A percentile compares a stretch with the other conserved stretches of the same genome.
Evolutionary conservation across 345 rosid genomes (phyloP).

Genomic region (Nephelium lappaceum): DNA sequence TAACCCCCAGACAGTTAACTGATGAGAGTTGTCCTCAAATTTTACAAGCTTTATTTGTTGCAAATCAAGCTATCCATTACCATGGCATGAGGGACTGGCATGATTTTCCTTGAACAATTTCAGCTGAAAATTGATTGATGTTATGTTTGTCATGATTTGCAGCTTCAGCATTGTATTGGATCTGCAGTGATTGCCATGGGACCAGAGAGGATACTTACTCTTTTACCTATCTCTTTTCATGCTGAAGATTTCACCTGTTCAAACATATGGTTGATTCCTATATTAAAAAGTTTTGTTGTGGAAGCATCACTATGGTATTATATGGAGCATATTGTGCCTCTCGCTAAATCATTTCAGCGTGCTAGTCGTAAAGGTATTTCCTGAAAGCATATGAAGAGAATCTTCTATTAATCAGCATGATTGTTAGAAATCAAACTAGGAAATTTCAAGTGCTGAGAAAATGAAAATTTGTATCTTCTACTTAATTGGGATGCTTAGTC

Average conservation of each 20-base stretch:
- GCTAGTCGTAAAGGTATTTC: conserved; percentile 67
- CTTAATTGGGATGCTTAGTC: neutral
- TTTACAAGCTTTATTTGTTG: conserved; percentile 4
- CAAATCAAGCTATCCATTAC: conserved; percentile 2
- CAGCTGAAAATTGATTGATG: conserved; percentile 24
- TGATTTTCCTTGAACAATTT: neutral
- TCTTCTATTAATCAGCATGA: neutral
- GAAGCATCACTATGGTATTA: conserved; percentile 81
- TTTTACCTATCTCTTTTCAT: conserved; percentile 69
- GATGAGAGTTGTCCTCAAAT: neutral
- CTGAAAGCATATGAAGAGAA: conserved; percentile 11
- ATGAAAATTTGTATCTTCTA: neutral
- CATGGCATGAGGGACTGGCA: neutral
- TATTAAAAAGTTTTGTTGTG: conserved; percentile 60
- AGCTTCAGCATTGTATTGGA: conserved; percentile 84
- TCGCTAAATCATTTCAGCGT: conserved; percentile 62
- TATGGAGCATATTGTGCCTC: conserved; percentile 82
- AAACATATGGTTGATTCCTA: conserved; percentile 81
- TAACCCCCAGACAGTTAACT: neutral
- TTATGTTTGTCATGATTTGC: conserved; percentile 35
- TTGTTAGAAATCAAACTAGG: conserved; percentile 1
- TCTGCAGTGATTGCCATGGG: conserved; percentile 86
- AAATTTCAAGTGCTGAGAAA: conserved; percentile 12
- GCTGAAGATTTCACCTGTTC: conserved; percentile 53
- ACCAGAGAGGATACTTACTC: conserved; percentile 63